Base-by-base conservation (phyloP, 2,329 filamentous ascomycete species). In the Orbilia quercus region DNA sequence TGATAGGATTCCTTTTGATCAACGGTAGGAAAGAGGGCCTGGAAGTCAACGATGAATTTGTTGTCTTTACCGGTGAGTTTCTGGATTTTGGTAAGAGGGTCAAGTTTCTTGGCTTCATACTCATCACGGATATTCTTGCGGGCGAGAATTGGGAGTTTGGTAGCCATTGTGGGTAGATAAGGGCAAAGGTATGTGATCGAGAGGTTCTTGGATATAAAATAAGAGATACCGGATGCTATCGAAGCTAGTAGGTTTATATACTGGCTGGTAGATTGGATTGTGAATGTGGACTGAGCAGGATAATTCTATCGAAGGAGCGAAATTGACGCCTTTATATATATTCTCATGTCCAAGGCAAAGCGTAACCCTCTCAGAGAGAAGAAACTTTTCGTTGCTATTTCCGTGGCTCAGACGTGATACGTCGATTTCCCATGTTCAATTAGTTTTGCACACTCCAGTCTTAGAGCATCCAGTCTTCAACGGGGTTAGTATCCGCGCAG, bases 81-180 rank as follows among this genome's bases (percentile, higher is more conserved):
- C 55, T 73, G 62, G 47, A 73, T 53, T 50, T 59, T 38, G 2
- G n/a, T 20, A 1, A 36, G 18, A 23, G 48, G 45, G 1, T 22
- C 53, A 18, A 20, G 38, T 12, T 51, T 66, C 12, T 64, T 58
- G 11, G 51, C 47, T 7, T 54, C 45, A 16, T 44, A 73, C 42
- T 66, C 47, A 44, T 73, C 69, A 20, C 69, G 69, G 34, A 73
- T 73, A 48, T 66, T 64, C 47, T 73, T 73, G 54, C 69, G 69
- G 25, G 69, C 36, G 31, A 47, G 22, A 40, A 73, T 60, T 36
- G 69, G 55, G 48, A 73, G 54, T 57, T 73, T 73, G 31, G 69
- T 34, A 7, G 69, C 60, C 69, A 73, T 73, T 38, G 48, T 59
- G 16, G 7, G 54, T 51, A 28, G 31, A 47, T 16, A 22, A 51